These are phyloP conservation scores for Leersia perrieri DNA, from an alignment of 176 grass and related monocot genomes.

Conservation along the genomic window DNA sequence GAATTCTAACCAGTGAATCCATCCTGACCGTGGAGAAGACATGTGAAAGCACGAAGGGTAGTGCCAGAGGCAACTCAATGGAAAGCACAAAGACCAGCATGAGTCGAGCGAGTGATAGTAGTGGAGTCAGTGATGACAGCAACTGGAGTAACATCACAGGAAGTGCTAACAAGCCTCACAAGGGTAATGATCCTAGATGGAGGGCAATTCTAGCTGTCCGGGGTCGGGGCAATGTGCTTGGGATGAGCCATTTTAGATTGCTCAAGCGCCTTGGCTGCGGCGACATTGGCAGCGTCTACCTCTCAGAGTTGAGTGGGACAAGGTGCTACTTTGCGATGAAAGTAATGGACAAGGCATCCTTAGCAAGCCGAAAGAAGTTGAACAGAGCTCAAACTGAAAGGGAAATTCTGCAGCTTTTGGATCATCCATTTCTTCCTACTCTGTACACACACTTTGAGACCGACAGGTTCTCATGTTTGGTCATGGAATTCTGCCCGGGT, in stretches of 20 bases:
- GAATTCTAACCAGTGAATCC: conserved; percentile 38
- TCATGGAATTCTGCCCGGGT: conserved; percentile 90
- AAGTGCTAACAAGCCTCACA: conserved; percentile 78
- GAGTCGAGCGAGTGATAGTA: conserved; percentile 77
- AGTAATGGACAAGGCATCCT: conserved; percentile 81
- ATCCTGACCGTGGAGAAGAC: conserved; percentile 40
- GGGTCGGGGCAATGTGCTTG: conserved; percentile 50
- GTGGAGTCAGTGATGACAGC: conserved; percentile 71
- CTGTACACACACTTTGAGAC: conserved; percentile 82
- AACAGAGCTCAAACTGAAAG: conserved; percentile 77
- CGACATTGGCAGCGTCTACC: conserved; percentile 80
- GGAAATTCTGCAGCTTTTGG: conserved; percentile 77
- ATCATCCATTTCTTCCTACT: conserved; percentile 80
- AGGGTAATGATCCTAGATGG: conserved; percentile 86
- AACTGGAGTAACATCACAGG: conserved; percentile 65
- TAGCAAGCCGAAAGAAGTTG: conserved; percentile 71
- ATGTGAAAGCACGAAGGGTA: conserved; percentile 39
- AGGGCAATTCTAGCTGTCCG: conserved; percentile 76
- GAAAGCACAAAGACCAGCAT: conserved; percentile 76
- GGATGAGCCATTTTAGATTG: conserved; percentile 90
- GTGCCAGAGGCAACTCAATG: conserved; percentile 48
- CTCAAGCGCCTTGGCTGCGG: conserved; percentile 77
- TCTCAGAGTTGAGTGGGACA: conserved; percentile 81
- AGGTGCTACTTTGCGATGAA: conserved; percentile 89
- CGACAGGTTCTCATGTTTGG: conserved; percentile 73